These are phyloP conservation scores for Pichia scutulata DNA, from an alignment of 805 yeast genomes.

Conservation along the genomic window DNA sequence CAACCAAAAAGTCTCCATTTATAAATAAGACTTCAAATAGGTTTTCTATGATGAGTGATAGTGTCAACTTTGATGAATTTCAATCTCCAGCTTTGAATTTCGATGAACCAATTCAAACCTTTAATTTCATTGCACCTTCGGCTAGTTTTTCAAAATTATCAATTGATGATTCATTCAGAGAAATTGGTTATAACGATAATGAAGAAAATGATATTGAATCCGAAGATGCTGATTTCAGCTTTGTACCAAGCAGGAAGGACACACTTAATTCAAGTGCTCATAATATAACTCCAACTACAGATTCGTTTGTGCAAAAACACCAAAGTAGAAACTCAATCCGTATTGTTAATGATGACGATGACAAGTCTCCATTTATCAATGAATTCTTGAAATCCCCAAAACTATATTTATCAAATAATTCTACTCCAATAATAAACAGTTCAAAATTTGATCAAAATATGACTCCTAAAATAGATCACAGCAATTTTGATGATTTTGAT, in stretches of 20 bases:
- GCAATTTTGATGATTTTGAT: background rate
- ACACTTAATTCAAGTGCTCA: background rate
- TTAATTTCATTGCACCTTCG: conserved; percentile 16
- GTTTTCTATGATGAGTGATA: conserved; percentile 21
- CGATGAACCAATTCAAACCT: conserved; percentile 21
- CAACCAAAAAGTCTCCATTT: background rate
- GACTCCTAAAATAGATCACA: conserved; percentile 6
- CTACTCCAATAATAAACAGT: background rate
- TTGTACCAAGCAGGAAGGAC: conserved; percentile 7
- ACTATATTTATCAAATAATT: background rate
- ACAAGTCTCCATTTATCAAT: conserved; percentile 2
- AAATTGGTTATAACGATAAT: conserved; percentile 24
- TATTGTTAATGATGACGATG: conserved; percentile 9
- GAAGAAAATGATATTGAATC: background rate
- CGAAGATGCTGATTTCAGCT: conserved; percentile 5
- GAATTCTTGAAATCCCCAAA: conserved; percentile 1
- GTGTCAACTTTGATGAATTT: conserved; percentile 11
- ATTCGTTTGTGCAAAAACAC: conserved; percentile 11
- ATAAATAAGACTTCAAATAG: conserved; percentile 3
- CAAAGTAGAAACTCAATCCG: conserved; percentile 21
- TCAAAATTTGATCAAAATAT: background rate
- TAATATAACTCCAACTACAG: background rate
- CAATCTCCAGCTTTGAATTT: conserved; percentile 24
- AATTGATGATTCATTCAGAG: conserved; percentile 12
- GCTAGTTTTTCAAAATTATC: conserved; percentile 6